Evolutionary conservation across 1,139 yeast species (phyloP).

Genomic region (Suhomyces bribrorum): DNA sequence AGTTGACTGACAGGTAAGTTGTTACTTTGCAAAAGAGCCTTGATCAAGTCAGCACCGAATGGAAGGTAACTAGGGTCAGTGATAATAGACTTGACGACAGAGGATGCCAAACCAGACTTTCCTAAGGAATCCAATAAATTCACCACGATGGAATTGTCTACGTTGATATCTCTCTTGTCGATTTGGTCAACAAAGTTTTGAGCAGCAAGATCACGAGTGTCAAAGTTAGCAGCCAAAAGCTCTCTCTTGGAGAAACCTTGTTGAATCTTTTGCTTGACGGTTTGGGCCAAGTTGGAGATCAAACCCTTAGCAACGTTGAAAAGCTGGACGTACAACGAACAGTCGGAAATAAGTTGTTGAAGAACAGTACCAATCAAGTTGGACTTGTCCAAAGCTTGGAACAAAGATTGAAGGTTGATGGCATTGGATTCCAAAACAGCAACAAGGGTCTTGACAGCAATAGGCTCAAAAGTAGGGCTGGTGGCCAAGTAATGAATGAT

Average conservation of each 20-base stretch:
- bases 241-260: constrained; percentile 27
- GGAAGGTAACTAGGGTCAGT: constrained; percentile 42
- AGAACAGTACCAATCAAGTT: constrained; percentile 39
- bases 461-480: constrained; percentile 35
- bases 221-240: constrained; percentile 12
- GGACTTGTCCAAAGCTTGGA: constrained; percentile 42
- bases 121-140: constrained; percentile 45
- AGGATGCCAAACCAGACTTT: constrained; percentile 44
- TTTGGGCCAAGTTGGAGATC: constrained; percentile 30
- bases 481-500: constrained; percentile 40
- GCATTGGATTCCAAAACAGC: constrained; percentile 36
- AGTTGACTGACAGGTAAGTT: constrained; percentile 33
- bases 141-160: constrained; percentile 31
- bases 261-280: constrained; percentile 29
- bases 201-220: constrained; percentile 6
- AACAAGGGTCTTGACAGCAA: constrained; percentile 35
- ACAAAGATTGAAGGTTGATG: constrained; percentile 35
- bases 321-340: constrained; percentile 40
- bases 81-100: constrained; percentile 42
- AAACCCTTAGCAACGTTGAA: constrained; percentile 35
- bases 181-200: constrained; percentile 7
- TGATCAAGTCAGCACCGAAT: constrained; percentile 39
- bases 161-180: constrained; percentile 23
- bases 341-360: constrained; percentile 43
- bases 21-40: constrained; percentile 30